Base-by-base conservation (phyloP, 192 early-diverging fungal species). In the Podila verticillata region DNA sequence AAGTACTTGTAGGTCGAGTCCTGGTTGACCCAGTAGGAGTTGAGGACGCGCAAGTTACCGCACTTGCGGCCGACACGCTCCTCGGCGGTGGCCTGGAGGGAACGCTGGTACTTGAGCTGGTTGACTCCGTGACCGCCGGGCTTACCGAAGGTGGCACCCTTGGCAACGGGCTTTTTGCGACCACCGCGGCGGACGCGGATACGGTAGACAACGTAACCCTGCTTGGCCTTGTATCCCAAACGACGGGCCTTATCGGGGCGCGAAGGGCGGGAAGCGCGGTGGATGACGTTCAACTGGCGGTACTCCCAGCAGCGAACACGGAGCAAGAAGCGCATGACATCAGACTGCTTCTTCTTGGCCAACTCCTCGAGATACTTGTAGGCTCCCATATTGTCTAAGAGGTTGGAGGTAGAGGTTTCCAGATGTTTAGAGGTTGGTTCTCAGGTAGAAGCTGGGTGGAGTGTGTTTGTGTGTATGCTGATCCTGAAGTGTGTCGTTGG, bases 11-110 rank as follows among this genome's bases (percentile, higher is more conserved):
- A 99, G 84, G 96, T 96, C 64, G 98, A 88, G 88, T 98, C 98
- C 91, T 96, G 92, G 93, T 99, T 99, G 70, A 99, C 93, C 98
- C 98, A 99, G 94, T 99, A 99, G 65, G 96, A 97, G 95, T 97
- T 99, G 70, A 99, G 89, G 66, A 99, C 97, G 74, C 98, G 95
- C 85, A 99, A 89, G 92, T 98, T 98, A 71, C 88, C 90, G 90
- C 98, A 99, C 87, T 91, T 95, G 86, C 94, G 92, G 78, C 96
- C 98, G 69, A 97, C 95, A 89, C 98, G 96, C 90, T 97, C 95
- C 89, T 99, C 98, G 75, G 97, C 98, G 69, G 93, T 95, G 65
- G 94, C 86, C 72, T 92, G 93, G 84, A 95, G 91, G 59, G 98
- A 94, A 79, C 96, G 93, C 88, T 98, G 95, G 92, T 94, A 96